Conservation (phyloP, 176 grass and related monocot genomes). For the Raddia distichophylla region DNA sequence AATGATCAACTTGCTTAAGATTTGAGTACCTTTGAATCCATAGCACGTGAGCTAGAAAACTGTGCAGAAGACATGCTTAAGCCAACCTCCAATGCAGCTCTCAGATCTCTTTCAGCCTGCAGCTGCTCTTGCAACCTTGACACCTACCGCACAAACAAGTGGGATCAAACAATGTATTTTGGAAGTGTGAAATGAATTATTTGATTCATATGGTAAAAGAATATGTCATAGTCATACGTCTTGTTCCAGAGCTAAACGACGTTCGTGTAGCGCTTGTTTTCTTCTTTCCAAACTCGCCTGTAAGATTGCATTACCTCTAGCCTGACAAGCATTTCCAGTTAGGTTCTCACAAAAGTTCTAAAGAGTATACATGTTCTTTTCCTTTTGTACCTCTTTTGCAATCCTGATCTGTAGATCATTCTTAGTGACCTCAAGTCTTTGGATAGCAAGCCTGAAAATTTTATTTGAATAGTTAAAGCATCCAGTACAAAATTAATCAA, state of each 20-base stretch:
- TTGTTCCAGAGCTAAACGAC: constrained; percentile 88
- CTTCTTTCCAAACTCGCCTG: constrained; percentile 99
- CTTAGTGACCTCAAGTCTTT: constrained; percentile 93
- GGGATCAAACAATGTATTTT: constrained; percentile 34
- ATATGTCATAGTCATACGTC: constrained; percentile 89
- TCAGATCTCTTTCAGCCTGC: constrained; percentile 94
- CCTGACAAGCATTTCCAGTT: constrained; percentile 67
- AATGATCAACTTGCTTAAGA: constrained; percentile 3
- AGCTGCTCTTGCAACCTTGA: constrained; percentile 98
- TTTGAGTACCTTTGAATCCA: constrained; percentile 90
- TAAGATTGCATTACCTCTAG: constrained; percentile 98
- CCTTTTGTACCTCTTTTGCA: constrained; percentile 78
- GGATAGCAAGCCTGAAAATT: constrained; percentile 89
- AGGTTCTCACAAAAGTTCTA: constrained; percentile 31
- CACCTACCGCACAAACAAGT: constrained; percentile 61
- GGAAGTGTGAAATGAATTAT: constrained; percentile 16
- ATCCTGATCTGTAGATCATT: constrained; percentile 94
- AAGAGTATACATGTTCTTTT: constrained; percentile 22
- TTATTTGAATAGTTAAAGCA: constrained; percentile 8
- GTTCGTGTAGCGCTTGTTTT: constrained; percentile 98
- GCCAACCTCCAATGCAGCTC: constrained; percentile 97
- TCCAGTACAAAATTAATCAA: constrained; percentile 37
- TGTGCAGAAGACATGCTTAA: constrained; percentile 95
- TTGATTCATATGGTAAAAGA: constrained; percentile 29
- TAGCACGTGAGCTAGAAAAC: constrained; percentile 65